Conservation (phyloP, 371 early-diverging fungal species). For the Mortierella sp. region DNA sequence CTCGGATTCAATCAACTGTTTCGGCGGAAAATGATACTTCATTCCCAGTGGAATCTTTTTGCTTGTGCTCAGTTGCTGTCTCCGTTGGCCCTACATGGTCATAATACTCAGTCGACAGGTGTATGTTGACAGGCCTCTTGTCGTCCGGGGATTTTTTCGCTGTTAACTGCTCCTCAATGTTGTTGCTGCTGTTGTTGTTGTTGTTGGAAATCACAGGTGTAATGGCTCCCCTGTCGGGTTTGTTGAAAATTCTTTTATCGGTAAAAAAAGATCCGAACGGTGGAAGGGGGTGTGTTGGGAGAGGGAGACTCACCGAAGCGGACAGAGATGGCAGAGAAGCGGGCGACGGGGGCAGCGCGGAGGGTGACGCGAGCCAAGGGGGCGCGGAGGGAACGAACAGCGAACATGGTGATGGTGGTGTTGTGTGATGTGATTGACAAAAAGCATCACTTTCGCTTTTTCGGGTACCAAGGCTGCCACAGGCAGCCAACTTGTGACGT, state of each 20-base stretch:
- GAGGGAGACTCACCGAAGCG: slow-evolving; percentile 52
- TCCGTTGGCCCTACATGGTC: not conserved
- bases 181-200: not conserved
- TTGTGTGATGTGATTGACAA: slow-evolving; percentile 21
- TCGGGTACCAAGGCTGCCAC: not conserved
- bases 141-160: not conserved
- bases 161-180: not conserved
- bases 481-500: not conserved
- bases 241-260: slow-evolving; percentile 3
- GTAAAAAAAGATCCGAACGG: slow-evolving; percentile 1
- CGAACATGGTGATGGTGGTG: slow-evolving; percentile 45
- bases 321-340: slow-evolving; percentile 58
- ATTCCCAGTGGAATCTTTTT: not conserved
- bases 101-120: not conserved
- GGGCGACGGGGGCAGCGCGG: slow-evolving; percentile 51
- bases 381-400: slow-evolving; percentile 53
- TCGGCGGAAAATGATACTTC: not conserved
- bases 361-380: slow-evolving; percentile 51
- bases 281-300: not conserved
- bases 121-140: not conserved
- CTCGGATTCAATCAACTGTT: slow-evolving; percentile 1
- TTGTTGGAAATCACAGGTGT: not conserved
- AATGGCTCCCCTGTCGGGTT: not conserved
- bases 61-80: not conserved
- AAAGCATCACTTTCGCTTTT: slow-evolving; percentile 1